A percentile compares a stretch with the other conserved stretches of the same genome.
Evolutionary conservation across 1,139 yeast genomes (phyloP).

Genomic region (Scheffersomyces insectosa): DNA sequence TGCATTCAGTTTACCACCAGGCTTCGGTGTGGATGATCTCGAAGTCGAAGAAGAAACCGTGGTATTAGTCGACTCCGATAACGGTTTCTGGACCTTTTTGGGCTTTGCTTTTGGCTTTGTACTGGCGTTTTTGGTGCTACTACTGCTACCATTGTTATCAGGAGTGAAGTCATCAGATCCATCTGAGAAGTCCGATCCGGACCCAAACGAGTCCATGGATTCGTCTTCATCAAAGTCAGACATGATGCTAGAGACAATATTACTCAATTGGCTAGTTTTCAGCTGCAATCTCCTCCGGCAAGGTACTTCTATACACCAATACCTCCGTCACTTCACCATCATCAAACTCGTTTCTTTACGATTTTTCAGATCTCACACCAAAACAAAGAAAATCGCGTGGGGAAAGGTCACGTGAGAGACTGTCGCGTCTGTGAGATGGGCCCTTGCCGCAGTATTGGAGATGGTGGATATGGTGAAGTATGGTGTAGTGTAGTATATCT

Average conservation of each 20-base stretch:
- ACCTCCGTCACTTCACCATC: too few relatives aligned
- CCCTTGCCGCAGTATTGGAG: too few relatives aligned
- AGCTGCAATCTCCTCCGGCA: background rate
- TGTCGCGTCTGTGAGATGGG: too few relatives aligned
- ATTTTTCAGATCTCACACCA: too few relatives aligned
- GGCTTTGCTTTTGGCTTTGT: slow-evolving; percentile 10
- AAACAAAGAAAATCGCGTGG: too few relatives aligned
- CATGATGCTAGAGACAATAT: background rate
- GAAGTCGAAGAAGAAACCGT: background rate
- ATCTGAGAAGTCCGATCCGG: slow-evolving; percentile 12
- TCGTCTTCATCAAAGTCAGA: slow-evolving; percentile 3
- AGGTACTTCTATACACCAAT: too few relatives aligned
- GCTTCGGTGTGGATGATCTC: slow-evolving; percentile 3
- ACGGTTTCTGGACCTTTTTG: slow-evolving; percentile 17
- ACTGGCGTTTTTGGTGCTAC: background rate
- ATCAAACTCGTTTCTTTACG: too few relatives aligned
- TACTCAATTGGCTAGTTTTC: background rate
- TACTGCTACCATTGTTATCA: background rate
- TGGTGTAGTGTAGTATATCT: too few relatives aligned
- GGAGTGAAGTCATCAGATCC: slow-evolving; percentile 15
- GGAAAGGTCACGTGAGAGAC: too few relatives aligned
- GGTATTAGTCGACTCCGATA: slow-evolving; percentile 26
- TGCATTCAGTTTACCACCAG: slow-evolving; percentile 22
- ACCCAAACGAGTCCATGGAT: background rate
- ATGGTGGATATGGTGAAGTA: too few relatives aligned